Percentiles rank a stretch among this genome's conserved stretches.
Conservation (phyloP, 805 yeast genomes). For the Spathaspora hagerdaliae region DNA sequence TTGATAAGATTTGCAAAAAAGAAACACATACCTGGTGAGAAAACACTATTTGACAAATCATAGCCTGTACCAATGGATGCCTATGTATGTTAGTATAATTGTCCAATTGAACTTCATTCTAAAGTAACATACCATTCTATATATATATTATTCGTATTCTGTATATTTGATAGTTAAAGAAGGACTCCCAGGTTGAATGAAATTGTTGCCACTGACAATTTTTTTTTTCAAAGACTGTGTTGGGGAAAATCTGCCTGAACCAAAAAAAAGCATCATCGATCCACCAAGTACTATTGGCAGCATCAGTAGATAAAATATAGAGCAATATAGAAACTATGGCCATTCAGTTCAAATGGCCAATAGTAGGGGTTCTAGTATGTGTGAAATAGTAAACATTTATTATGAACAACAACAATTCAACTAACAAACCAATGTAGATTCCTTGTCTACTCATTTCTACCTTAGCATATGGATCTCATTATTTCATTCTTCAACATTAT, state of each 20-base stretch:
- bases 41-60: conserved; percentile 95
- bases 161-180: background rate
- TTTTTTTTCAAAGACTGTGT: background rate
- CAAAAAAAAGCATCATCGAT: no score
- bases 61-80: conserved; percentile 99
- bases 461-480: conserved; percentile 62
- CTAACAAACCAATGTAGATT: conserved; percentile 34
- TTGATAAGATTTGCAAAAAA: background rate
- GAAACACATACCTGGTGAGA: conserved; percentile 59
- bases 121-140: conserved; percentile 4
- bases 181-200: background rate
- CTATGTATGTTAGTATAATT: conserved; percentile 21
- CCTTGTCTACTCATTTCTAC: conserved; percentile 57
- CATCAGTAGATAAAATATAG: no score
- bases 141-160: no score
- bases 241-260: no score
- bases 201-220: background rate
- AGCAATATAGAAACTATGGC: conserved; percentile 18
- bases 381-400: background rate
- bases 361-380: conserved; percentile 44
- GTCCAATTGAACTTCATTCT: background rate
- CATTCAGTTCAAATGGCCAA: conserved; percentile 42
- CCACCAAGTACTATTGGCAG: no score
- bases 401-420: no score
- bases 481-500: conserved; percentile 47